These are phyloP conservation scores for Curvularia sp. DNA, from an alignment of 2,329 filamentous ascomycete genomes.

Conservation along the genomic window DNA sequence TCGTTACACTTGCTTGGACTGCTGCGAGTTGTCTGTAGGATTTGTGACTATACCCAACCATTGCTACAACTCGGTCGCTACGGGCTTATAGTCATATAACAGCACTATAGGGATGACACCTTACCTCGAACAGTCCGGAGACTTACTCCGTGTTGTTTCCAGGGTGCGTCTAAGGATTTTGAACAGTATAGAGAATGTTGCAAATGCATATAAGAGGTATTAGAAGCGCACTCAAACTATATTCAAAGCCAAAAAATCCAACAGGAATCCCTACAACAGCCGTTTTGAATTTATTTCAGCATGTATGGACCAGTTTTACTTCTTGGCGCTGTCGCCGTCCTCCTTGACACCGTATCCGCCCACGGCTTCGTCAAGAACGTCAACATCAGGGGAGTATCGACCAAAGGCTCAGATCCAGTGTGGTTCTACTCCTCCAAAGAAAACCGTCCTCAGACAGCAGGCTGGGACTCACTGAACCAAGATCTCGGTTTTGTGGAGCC, in stretches of 20 bases:
- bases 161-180: neutral
- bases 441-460: slow-evolving; percentile 38
- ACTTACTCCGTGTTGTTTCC: slow-evolving; percentile 3
- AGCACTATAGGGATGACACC: slow-evolving; percentile 7
- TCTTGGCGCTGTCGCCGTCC: slow-evolving; percentile 26
- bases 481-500: slow-evolving; percentile 50
- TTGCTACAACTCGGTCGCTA: slow-evolving; percentile 4
- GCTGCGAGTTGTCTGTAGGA: slow-evolving; percentile 8
- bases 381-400: slow-evolving; percentile 31
- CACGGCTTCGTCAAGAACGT: slow-evolving; percentile 44
- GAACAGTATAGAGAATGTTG: neutral
- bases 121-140: slow-evolving; percentile 7
- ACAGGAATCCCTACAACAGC: neutral
- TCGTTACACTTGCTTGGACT: slow-evolving; percentile 9
- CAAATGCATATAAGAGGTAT: slow-evolving; percentile 14
- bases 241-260: slow-evolving; percentile 2
- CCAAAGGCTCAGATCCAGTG: slow-evolving; percentile 41
- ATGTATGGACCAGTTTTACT: slow-evolving; percentile 31
- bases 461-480: slow-evolving; percentile 48
- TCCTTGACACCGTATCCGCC: slow-evolving; percentile 34
- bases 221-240: neutral
- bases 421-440: slow-evolving; percentile 42
- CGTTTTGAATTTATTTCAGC: slow-evolving; percentile 1
- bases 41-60: slow-evolving; percentile 11
- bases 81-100: slow-evolving; percentile 16